Evolutionary conservation across 164 flowering plant genomes (phyloP).

Genomic region (Stephania japonica): DNA sequence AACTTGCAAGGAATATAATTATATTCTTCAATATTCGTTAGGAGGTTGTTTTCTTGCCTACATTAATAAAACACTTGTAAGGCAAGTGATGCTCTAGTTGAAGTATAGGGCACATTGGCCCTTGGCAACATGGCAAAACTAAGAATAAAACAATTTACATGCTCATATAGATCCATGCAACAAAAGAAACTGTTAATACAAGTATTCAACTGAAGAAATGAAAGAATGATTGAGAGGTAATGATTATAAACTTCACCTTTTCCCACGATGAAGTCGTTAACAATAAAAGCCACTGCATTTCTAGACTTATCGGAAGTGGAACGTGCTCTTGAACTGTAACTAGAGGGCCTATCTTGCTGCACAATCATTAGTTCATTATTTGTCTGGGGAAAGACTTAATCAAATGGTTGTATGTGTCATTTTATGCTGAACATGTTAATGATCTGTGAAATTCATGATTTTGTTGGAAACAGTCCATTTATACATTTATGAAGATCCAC

Average conservation of each 20-base stretch:
- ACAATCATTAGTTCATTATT: conserved; percentile 17
- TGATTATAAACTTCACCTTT: conserved; percentile 41
- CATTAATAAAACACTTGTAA: background rate
- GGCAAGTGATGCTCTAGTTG: background rate
- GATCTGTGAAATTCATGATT: background rate
- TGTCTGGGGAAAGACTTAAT: background rate
- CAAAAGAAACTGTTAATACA: background rate
- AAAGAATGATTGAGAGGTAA: background rate
- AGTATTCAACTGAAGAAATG: background rate
- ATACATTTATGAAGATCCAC: background rate
- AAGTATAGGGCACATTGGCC: background rate
- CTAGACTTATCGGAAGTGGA: conserved; percentile 36
- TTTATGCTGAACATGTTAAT: background rate
- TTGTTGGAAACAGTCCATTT: background rate
- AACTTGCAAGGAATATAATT: too few species aligned
- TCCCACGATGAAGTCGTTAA: conserved; percentile 51
- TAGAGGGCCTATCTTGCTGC: conserved; percentile 48
- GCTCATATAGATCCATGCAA: background rate
- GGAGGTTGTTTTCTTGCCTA: too few species aligned
- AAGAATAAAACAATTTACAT: background rate
- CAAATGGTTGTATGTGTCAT: background rate
- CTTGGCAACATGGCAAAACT: too few species aligned
- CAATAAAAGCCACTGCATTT: conserved; percentile 18
- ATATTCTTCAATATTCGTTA: too few species aligned
- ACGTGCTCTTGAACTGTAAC: conserved; percentile 53